Evolutionary conservation across 805 yeast species (phyloP).

Genomic region (Candida qinlingensis): DNA sequence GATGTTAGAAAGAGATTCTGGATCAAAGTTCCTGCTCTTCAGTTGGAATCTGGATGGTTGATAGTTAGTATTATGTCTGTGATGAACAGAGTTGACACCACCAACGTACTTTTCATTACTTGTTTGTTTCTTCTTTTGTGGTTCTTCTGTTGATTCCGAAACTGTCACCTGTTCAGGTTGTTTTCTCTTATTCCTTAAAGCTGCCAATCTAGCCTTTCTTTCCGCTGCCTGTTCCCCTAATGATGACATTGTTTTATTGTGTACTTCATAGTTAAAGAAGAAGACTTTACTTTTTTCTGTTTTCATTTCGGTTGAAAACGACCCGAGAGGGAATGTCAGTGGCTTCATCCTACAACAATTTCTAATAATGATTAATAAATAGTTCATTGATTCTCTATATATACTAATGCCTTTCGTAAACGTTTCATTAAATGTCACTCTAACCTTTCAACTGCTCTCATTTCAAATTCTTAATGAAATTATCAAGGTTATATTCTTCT

Average conservation of each 20-base stretch:
- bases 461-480: constrained; percentile 64
- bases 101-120: constrained; percentile 2
- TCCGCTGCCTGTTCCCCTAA: constrained; percentile 26
- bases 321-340: no score
- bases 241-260: constrained; percentile 9
- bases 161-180: neutral
- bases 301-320: neutral
- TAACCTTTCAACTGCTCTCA: constrained; percentile 4
- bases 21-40: constrained; percentile 21
- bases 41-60: neutral
- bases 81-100: neutral
- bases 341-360: no score
- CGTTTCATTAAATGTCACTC: neutral
- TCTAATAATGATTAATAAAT: neutral
- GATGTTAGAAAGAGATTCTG: constrained; percentile 9
- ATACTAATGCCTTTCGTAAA: neutral
- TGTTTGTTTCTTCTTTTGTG: neutral
- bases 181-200: constrained; percentile 19
- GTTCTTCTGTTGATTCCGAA: neutral
- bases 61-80: no score
- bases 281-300: neutral
- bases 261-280: neutral
- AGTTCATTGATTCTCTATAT: neutral
- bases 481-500: constrained; percentile 92
- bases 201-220: constrained; percentile 26